These are phyloP conservation scores for Corymbia calophylla DNA, from an alignment of 441 rosid species.

Conservation along the genomic window DNA sequence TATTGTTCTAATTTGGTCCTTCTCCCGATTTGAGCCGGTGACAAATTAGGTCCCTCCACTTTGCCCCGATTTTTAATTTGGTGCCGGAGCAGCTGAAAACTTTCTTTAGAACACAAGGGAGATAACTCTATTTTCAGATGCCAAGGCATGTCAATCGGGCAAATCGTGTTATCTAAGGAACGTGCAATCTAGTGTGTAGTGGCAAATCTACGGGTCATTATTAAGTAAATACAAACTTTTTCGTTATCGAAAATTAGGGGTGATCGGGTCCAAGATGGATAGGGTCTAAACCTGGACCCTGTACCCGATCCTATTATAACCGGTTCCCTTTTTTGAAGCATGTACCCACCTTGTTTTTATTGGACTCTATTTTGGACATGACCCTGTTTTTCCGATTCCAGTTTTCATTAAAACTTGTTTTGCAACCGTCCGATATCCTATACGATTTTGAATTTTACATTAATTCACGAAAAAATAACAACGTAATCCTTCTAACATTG, in stretches of 20 bases:
- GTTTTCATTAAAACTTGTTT: too few species aligned
- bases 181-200: not conserved
- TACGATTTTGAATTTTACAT: too few species aligned
- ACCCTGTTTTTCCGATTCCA: too few species aligned
- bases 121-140: not conserved
- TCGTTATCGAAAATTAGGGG: accelerated
- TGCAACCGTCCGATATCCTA: too few species aligned
- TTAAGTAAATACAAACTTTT: not conserved
- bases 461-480: too few species aligned
- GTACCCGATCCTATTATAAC: too few species aligned
- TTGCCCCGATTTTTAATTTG: not conserved
- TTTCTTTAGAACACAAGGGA: not conserved
- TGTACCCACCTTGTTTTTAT: too few species aligned
- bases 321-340: too few species aligned
- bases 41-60: not conserved
- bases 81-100: not conserved
- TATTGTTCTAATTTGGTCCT: not conserved
- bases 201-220: not conserved
- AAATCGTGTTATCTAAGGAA: not conserved
- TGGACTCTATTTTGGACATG: too few species aligned
- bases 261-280: too few species aligned
- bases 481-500: too few species aligned
- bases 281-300: too few species aligned
- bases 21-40: not conserved
- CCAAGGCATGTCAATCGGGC: not conserved